Evolutionary conservation across 495 filamentous ascomycete genomes (phyloP), one percentile per base, ranked within the genome.

Genomic region (Lichenothelia convexa): DNA sequence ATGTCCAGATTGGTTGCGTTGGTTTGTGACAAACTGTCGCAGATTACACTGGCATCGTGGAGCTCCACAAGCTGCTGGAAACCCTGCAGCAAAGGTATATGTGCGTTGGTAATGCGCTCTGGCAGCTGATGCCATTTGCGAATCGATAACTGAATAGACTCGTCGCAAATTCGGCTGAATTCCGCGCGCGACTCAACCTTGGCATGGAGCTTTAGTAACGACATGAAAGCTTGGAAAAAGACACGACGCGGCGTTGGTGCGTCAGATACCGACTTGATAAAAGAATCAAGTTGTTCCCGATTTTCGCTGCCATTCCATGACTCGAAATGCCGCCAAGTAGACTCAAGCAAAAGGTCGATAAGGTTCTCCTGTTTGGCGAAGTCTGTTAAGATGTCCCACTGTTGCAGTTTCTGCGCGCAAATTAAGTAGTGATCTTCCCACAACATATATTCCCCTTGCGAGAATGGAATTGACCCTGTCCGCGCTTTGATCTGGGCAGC

Each of bases 391-490:
- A 99, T 80, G 37, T 99, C 91, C 91, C 91, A 99, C 45, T 95
- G 91, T 51, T 99, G 91, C 24, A 99, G 68, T 61, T 95, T 99
- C 57, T 95, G 82, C 2, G 87, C 89, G 51, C 91, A 95, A 27
- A 91, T 67, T 22, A 95, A 70, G 91, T 91, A 99, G 45, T 99
- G 91, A 55, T 99, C 91, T 57, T 99, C 91, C 91, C 91, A 99
- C 1, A 99, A 67, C 71, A 89, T 92, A 51, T 99, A 99, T 59
- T 99, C 91, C 11, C 75, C 83, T 45, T 91, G 80, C 1, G 89
- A 94, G 60, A 93, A 94, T 1, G 91, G 86, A 41, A 93, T 71
- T 11, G 79, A 78, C 20, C 85, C 87, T 1, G 83, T 93, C 23
- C 91, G 71, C 30, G 91, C 87, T 55, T 93, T 99, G 53, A 94